phyloP scores from a whole-genome alignment of 768 basidiomycete genomes.

The Mycena sanguinolenta region DNA sequence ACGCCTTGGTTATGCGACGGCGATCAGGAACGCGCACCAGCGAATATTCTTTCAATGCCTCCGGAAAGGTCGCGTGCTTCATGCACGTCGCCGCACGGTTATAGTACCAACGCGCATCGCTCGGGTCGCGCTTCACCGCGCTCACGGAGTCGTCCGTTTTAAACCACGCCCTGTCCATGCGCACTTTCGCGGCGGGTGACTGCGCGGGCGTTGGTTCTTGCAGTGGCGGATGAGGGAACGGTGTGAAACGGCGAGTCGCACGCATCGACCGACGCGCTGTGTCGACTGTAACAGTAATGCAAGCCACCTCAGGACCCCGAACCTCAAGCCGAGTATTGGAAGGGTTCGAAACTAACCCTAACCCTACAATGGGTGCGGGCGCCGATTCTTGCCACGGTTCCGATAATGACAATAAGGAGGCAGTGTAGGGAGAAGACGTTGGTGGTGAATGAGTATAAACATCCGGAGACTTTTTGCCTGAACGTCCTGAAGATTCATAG shows the following conservation, averaged over 20 bases:
- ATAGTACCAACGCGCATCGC: slow-evolving; percentile 93
- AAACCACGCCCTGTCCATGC: no score
- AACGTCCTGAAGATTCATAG: slow-evolving; percentile 89
- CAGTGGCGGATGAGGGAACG: slow-evolving; percentile 57
- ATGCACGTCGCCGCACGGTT: slow-evolving; percentile 98
- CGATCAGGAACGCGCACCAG: slow-evolving; percentile 18
- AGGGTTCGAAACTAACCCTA: no score
- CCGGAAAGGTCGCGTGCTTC: slow-evolving; percentile 92
- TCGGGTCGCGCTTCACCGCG: slow-evolving; percentile 93
- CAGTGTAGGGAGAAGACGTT: slow-evolving; percentile 53
- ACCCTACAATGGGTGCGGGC: no score
- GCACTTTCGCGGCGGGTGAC: slow-evolving; percentile 89
- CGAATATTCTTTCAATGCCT: slow-evolving; percentile 88
- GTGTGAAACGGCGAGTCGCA: no score
- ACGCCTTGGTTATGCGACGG: slow-evolving; percentile 81
- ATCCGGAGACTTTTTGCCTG: slow-evolving; percentile 81
- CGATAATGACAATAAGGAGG: no score
- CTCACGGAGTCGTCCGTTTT: slow-evolving; percentile 93
- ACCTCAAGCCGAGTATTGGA: no score
- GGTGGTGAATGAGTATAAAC: slow-evolving; percentile 51
- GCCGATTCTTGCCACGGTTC: no score
- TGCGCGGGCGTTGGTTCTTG: slow-evolving; percentile 56
- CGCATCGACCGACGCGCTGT: no score
- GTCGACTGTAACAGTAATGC: no score
- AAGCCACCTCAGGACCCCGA: no score